phyloP scores from a whole-genome alignment of 1,139 yeast species.

The Taphrina confusa region DNA sequence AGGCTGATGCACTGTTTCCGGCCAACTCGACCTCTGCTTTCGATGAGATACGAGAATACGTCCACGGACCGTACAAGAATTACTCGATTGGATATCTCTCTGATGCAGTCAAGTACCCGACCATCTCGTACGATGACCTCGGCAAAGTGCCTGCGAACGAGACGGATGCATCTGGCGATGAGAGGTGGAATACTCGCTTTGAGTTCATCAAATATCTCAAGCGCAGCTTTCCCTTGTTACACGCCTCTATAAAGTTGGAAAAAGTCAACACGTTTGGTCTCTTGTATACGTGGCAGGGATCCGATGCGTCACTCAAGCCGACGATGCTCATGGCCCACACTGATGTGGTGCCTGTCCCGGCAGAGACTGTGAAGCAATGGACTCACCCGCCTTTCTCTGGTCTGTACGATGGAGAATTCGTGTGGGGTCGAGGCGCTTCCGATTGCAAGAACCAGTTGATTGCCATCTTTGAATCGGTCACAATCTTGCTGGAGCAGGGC shows the following conservation, averaged over 20 bases:
- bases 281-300: slow-evolving; percentile 67
- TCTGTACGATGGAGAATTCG: slow-evolving; percentile 58
- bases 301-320: slow-evolving; percentile 59
- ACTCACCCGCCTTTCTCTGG: slow-evolving; percentile 69
- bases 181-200: slow-evolving; percentile 23
- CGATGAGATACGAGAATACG: neutral
- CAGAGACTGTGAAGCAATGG: slow-evolving; percentile 62
- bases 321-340: slow-evolving; percentile 72
- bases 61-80: slow-evolving; percentile 9
- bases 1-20: slow-evolving; percentile 5
- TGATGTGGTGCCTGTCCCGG: slow-evolving; percentile 80
- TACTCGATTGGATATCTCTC: slow-evolving; percentile 14
- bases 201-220: slow-evolving; percentile 50
- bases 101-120: slow-evolving; percentile 50
- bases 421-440: slow-evolving; percentile 67
- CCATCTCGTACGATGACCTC: slow-evolving; percentile 60
- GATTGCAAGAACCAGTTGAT: slow-evolving; percentile 65
- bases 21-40: slow-evolving; percentile 12
- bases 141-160: slow-evolving; percentile 50
- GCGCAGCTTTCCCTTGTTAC: slow-evolving; percentile 61
- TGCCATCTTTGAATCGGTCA: slow-evolving; percentile 62
- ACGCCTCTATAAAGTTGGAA: slow-evolving; percentile 54
- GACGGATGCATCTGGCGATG: slow-evolving; percentile 10
- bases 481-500: slow-evolving; percentile 53
- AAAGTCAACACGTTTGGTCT: slow-evolving; percentile 67